Percentiles rank a stretch among this genome's conserved stretches.
These are phyloP conservation scores for Incumbomyces delicatus DNA, from an alignment of 2,329 filamentous ascomycete species.

Conservation along the genomic window DNA sequence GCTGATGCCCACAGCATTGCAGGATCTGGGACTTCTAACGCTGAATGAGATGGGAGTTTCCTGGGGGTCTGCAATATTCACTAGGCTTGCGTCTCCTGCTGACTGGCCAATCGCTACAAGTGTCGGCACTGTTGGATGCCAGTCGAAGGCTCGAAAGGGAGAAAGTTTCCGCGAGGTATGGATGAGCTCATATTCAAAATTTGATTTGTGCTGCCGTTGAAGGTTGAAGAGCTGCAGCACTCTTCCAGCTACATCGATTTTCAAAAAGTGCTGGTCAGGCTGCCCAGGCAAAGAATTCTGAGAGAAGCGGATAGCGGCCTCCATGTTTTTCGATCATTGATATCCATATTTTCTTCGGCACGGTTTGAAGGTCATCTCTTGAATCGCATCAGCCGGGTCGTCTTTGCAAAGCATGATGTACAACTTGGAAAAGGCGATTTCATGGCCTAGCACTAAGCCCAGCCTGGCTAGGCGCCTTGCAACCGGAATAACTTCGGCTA, in stretches of 20 bases:
- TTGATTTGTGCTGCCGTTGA: constrained; percentile 28
- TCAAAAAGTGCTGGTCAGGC: constrained; percentile 44
- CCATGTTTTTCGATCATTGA: constrained; percentile 31
- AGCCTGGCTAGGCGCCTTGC: too few species aligned
- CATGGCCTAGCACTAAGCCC: too few species aligned
- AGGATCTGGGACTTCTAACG: constrained; percentile 53
- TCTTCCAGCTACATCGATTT: constrained; percentile 52
- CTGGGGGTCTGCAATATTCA: constrained; percentile 44
- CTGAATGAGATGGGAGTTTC: constrained; percentile 43
- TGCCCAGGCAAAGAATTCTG: constrained; percentile 44
- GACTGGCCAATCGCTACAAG: constrained; percentile 52
- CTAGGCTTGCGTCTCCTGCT: constrained; percentile 51
- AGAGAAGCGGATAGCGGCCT: constrained; percentile 55
- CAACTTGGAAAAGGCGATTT: too few species aligned
- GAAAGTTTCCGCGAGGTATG: constrained; percentile 47
- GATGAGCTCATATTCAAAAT: constrained; percentile 44
- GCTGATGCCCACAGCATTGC: constrained; percentile 55
- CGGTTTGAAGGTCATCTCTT: neutral
- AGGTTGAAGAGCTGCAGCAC: constrained; percentile 50
- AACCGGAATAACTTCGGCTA: neutral
- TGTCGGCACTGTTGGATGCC: constrained; percentile 49
- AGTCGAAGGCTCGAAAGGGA: constrained; percentile 56
- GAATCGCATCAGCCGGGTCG: neutral
- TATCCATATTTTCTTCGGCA: neutral
- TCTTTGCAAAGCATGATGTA: neutral